Evolutionary conservation across 768 basidiomycete genomes (phyloP).

Genomic region (Pisolithus microcarpus): DNA sequence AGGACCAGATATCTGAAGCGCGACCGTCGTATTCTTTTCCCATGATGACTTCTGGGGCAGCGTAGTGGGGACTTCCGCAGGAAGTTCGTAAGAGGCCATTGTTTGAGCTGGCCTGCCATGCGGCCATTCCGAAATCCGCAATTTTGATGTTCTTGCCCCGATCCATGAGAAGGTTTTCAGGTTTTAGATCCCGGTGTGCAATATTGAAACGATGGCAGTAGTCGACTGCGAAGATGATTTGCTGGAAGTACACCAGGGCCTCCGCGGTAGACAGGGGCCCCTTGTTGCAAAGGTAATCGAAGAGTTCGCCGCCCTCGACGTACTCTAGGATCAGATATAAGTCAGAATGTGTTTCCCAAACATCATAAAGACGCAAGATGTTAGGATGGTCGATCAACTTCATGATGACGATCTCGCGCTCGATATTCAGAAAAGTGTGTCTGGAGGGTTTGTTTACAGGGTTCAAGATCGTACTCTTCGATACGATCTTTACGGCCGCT

Average conservation of each 20-base stretch:
- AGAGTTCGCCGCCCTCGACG: conserved; percentile 90
- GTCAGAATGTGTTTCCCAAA: conserved; percentile 89
- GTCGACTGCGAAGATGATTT: conserved; percentile 85
- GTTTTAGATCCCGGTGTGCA: conserved; percentile 90
- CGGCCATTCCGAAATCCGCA: conserved; percentile 97
- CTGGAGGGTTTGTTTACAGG: conserved; percentile 68
- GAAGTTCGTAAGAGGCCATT: conserved; percentile 66
- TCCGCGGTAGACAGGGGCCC: conserved; percentile 65
- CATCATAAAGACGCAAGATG: conserved; percentile 90
- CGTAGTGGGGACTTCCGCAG: conserved; percentile 94
- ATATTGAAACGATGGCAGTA: conserved; percentile 95
- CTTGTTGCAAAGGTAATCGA: conserved; percentile 81
- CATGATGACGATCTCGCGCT: conserved; percentile 96
- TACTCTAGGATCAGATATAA: conserved; percentile 93
- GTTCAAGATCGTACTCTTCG: conserved; percentile 58
- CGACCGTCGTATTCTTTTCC: conserved; percentile 80
- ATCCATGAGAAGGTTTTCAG: conserved; percentile 88
- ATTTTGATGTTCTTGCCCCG: conserved; percentile 83
- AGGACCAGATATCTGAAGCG: conserved; percentile 94
- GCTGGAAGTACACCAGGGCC: conserved; percentile 83
- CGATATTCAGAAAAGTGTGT: conserved; percentile 70
- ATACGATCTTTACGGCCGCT: conserved; percentile 92
- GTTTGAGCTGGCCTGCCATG: conserved; percentile 66
- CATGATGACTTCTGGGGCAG: conserved; percentile 84
- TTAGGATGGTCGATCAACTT: conserved; percentile 95